Evolutionary conservation across 768 basidiomycete genomes (phyloP).

Genomic region (Serendipita vermifera): DNA sequence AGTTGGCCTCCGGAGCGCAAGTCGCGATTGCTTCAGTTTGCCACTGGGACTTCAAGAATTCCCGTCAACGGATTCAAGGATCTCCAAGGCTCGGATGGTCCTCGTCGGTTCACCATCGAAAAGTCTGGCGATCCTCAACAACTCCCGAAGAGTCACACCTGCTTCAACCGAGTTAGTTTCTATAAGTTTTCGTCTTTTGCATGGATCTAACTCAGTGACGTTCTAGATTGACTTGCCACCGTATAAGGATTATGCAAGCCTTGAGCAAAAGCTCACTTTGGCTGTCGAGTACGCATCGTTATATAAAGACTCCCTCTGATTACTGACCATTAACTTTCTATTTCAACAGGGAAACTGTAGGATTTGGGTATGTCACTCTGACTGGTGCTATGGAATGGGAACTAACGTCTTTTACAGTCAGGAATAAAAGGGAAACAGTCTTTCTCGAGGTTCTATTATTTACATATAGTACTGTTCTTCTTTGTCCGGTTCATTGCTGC

Average conservation of each 20-base stretch:
- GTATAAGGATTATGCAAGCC: constrained; percentile 74
- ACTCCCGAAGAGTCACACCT: constrained; percentile 82
- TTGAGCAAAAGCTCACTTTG: constrained; percentile 74
- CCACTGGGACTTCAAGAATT: constrained; percentile 71
- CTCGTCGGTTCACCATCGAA: constrained; percentile 86
- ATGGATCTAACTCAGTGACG: not conserved
- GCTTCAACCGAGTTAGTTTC: constrained; percentile 52
- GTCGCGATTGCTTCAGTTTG: constrained; percentile 75
- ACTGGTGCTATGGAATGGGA: constrained; percentile 32
- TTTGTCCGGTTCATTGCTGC: constrained; percentile 24
- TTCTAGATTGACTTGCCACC: constrained; percentile 66
- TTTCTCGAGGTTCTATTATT: constrained; percentile 6
- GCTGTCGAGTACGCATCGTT: constrained; percentile 57
- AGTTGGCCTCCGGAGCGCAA: constrained; percentile 86
- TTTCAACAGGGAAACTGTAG: constrained; percentile 30
- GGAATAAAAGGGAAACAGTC: constrained; percentile 17
- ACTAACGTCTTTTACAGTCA: constrained; percentile 31
- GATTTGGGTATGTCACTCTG: constrained; percentile 22
- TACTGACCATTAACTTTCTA: constrained; percentile 24
- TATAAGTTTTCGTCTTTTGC: not conserved
- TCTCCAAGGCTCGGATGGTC: constrained; percentile 85
- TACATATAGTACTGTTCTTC: constrained; percentile 23
- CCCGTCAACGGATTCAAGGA: constrained; percentile 94
- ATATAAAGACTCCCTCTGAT: not conserved
- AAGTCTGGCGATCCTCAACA: constrained; percentile 84